These are phyloP conservation scores for Logfia minima DNA, from an alignment of 129 eudicot species.

Conservation along the genomic window DNA sequence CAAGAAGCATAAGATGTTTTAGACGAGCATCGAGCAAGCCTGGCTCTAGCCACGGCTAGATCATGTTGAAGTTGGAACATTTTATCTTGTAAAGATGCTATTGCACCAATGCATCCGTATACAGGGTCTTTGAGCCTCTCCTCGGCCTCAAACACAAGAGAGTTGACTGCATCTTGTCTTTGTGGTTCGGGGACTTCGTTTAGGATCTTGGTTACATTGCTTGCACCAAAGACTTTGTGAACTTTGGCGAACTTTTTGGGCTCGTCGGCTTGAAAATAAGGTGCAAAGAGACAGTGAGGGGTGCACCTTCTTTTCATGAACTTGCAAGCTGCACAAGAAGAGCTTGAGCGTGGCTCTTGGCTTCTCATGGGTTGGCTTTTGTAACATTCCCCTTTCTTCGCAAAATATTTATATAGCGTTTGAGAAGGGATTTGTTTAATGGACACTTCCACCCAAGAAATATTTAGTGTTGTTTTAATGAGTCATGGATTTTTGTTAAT, in stretches of 20 bases:
- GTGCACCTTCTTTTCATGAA: conserved; percentile 81
- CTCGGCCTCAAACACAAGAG: conserved; percentile 86
- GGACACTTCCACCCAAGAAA: conserved; percentile 18
- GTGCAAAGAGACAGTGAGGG: conserved; percentile 70
- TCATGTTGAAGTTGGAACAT: conserved; percentile 86
- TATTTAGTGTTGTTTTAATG: conserved; percentile 18
- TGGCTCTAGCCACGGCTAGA: conserved; percentile 65
- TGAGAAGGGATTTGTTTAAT: conserved; percentile 19
- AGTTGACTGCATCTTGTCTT: conserved; percentile 73
- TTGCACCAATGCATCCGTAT: conserved; percentile 96
- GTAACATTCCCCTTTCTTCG: conserved; percentile 6
- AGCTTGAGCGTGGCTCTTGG: conserved; percentile 80
- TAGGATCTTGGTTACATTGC: conserved; percentile 85
- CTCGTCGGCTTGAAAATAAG: conserved; percentile 81
- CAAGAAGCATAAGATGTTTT: conserved; percentile 36
- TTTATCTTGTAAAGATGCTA: conserved; percentile 67
- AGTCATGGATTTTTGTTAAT: neutral
- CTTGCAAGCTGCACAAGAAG: conserved; percentile 97
- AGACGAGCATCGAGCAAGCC: conserved; percentile 53
- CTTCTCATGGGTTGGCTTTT: conserved; percentile 49
- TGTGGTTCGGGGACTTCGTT: conserved; percentile 81
- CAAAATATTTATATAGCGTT: conserved; percentile 28
- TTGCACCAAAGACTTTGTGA: conserved; percentile 95
- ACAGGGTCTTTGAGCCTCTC: conserved; percentile 86
- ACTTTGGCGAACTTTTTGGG: conserved; percentile 78